phyloP scores from a whole-genome alignment of 768 basidiomycete genomes.

The Termitomyces sp. region DNA sequence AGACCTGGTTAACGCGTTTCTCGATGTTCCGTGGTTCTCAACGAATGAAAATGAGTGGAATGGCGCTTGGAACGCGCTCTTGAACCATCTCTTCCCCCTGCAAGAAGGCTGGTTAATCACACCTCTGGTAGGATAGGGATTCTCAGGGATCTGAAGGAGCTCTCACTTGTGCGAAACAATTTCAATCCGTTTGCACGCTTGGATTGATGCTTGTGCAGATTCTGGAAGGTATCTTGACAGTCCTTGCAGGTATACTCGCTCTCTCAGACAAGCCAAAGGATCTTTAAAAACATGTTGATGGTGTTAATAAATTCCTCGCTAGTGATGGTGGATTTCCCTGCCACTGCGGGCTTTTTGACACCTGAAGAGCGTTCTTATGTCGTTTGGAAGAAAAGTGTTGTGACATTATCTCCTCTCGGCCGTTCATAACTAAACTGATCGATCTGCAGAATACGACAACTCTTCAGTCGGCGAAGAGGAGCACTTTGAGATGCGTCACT shows the following conservation, averaged over 20 bases:
- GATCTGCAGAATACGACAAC: constrained; percentile 45
- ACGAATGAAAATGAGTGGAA: no score
- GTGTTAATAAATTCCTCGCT: background rate
- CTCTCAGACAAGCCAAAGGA: constrained; percentile 34
- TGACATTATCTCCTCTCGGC: background rate
- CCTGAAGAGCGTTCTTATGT: constrained; percentile 53
- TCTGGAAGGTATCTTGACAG: constrained; percentile 58
- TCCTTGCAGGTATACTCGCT: constrained; percentile 47
- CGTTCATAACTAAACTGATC: background rate
- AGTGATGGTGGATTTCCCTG: constrained; percentile 62
- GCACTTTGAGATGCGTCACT: constrained; percentile 45
- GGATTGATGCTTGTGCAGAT: constrained; percentile 30
- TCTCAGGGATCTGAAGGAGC: no score
- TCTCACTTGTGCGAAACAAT: no score
- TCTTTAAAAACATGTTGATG: background rate
- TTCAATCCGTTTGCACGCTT: background rate
- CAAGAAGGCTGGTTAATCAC: no score
- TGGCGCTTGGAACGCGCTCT: no score
- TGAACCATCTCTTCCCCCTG: no score
- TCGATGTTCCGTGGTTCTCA: no score
- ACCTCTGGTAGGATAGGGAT: no score
- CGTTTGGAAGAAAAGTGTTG: constrained; percentile 49
- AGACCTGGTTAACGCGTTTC: no score
- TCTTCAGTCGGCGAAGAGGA: constrained; percentile 59
- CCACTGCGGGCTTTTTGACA: constrained; percentile 54